phyloP scores from a whole-genome alignment of 768 basidiomycete genomes.

The Kwoniella heveanensis region DNA sequence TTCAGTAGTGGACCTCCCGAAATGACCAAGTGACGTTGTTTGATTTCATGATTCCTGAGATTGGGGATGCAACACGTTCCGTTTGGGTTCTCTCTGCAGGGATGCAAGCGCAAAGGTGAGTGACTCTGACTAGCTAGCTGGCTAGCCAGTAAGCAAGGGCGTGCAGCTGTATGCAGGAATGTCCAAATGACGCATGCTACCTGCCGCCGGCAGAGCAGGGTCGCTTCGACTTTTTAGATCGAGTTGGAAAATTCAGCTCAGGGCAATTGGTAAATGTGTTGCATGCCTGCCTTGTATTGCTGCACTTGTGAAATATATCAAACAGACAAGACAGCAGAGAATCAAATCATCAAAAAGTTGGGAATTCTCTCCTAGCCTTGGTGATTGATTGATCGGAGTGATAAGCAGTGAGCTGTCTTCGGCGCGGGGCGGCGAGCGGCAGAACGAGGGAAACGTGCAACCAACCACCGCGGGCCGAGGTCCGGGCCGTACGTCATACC shows the following conservation, averaged over 20 bases:
- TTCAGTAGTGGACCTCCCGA: neutral
- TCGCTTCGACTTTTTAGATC: neutral
- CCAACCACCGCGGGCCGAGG: neutral
- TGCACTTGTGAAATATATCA: no score
- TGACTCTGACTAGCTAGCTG: no score
- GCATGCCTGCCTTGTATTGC: no score
- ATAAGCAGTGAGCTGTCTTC: neutral
- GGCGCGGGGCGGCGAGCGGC: slow-evolving; percentile 1
- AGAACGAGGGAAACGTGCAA: neutral
- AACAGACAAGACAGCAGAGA: no score
- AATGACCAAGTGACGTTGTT: neutral
- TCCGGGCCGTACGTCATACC: slow-evolving; percentile 1
- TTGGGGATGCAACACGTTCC: no score
- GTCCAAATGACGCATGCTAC: neutral
- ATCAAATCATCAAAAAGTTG: neutral
- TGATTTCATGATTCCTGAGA: neutral
- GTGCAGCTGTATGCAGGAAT: no score
- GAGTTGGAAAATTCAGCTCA: neutral
- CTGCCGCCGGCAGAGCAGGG: neutral
- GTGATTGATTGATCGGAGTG: neutral
- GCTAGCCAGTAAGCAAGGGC: no score
- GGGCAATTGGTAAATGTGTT: neutral
- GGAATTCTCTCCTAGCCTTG: neutral
- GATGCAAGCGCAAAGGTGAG: no score
- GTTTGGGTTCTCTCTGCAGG: no score